Evolutionary conservation across 2,329 filamentous ascomycete genomes (phyloP), one percentile per base, ranked within the genome.

Genomic region (Botrytis fragariae): DNA sequence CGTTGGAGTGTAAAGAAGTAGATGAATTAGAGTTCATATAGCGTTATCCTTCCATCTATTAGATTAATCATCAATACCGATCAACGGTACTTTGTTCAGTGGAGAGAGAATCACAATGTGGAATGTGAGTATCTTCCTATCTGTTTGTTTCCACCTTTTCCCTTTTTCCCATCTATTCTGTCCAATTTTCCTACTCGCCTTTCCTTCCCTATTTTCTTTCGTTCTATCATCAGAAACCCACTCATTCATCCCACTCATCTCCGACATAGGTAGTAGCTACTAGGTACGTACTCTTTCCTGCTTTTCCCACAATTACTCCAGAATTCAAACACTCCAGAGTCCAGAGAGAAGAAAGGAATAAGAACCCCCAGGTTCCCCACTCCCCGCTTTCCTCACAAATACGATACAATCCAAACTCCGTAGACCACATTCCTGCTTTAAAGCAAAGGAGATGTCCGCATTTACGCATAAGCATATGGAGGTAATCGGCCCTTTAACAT

Each of bases 401-500:
- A 20, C 32, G 18, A 37, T 35, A 22, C 60, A 16, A 62, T 14
- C 14, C 12, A 42, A 14, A n/a, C 35, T 39, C 22, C 60, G 37
- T 16, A 39, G 7, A 67, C 35, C 22, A 16, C 29, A 48, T 51
- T 37, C 32, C 35, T 51, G 25, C 32, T 35, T 25, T 29, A 51
- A 67, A 67, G 22, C n/a, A 48, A 67, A 54, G 63, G 44, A n/a
- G 44, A 67, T 68, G 9, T 68, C 64, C 64, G 45, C 45, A 20
- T 57, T 57, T 42, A 16, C 65, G 65, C 65, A 68, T 42, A 39
- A 57, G 35, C 48, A 68, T 29, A 42, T 68, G 48, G 65, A 68
- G 65, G 35, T 57, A 68, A 68, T 68, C 65, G 65, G 65, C 48
- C 65, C 65, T 68, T 68, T 68, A 57, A 1, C 48, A 57, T 7